A percentile compares a stretch with the other conserved stretches of the same genome.
phyloP scores from a whole-genome alignment of 208 protist species.

The Crithidia sp. region DNA sequence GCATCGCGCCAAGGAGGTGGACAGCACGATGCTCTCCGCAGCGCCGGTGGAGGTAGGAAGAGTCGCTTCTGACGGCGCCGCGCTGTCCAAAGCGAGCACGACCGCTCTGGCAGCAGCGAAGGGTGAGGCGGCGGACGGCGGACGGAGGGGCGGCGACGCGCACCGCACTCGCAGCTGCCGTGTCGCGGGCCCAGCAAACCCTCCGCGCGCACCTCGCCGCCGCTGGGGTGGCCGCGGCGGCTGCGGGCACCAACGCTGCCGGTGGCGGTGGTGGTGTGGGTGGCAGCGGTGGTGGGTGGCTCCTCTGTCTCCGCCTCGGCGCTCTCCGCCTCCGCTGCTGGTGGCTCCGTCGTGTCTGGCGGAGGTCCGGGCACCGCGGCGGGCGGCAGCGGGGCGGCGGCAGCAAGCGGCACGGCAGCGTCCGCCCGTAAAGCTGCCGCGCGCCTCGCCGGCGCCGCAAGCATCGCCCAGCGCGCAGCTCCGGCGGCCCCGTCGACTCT shows the following conservation, averaged over 20 bases:
- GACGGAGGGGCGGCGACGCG: conserved; percentile 14
- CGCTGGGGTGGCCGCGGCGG: background rate
- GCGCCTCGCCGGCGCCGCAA: conserved; percentile 12
- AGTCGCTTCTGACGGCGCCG: background rate
- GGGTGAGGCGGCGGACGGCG: background rate
- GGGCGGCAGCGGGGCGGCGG: background rate
- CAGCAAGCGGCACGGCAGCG: background rate
- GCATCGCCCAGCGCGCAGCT: conserved; percentile 33
- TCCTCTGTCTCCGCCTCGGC: background rate
- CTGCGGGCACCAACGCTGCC: background rate
- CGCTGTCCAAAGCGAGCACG: background rate
- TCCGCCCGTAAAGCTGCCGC: background rate
- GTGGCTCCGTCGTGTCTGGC: background rate
- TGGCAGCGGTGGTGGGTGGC: background rate
- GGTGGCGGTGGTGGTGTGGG: background rate
- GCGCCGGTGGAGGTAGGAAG: background rate
- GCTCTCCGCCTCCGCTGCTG: background rate
- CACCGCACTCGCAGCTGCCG: conserved; percentile 24
- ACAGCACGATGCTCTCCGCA: background rate
- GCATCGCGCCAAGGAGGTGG: conserved; percentile 13
- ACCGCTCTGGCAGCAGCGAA: background rate
- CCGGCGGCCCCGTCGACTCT: conserved; percentile 6
- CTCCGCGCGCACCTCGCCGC: conserved; percentile 27
- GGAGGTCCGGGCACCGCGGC: background rate
- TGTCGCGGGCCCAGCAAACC: conserved; percentile 28